Base-by-base conservation (phyloP, 495 filamentous ascomycete species). In the Glarea lozoyensis region DNA sequence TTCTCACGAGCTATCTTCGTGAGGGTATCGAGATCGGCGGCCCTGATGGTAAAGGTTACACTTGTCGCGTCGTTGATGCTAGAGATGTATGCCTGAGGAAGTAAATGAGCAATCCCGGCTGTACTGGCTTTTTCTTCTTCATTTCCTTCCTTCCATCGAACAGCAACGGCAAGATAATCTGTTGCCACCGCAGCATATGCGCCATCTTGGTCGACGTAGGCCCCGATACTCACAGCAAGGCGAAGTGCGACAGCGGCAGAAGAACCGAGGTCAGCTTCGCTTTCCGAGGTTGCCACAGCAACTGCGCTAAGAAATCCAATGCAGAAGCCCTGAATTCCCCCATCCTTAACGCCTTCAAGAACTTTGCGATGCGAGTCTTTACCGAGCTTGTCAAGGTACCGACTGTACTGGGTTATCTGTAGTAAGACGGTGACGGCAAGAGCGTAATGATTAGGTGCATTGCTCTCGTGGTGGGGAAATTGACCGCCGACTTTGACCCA, bases 241-340 rank as follows among this genome's bases (percentile, higher is more conserved):
- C 45, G 36, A 19, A 62, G 15, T 41, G 62, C 49, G 37, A 54
- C 49, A 42, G 48, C 29, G 32, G 54, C 43, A 62, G 63, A 60
- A 60, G 68, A 60, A 55, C 68, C 55, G 43, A 64, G 53, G 57
- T 70, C 43, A 57, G 60, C 45, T 33, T 60, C 60, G 30, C 52
- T 46, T 10, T 33, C 24, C 18, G 60, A 52, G 21, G 44, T 46
- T 12, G 59, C 56, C 23, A 61, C 53, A 12, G 60, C 54, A 19
- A 58, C 42, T n/a, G 57, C 57, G 4, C 57, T 37, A 32, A 50
- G 25, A 13, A 50, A 42, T 5, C 57, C 57, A 10, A 39, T 53
- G 39, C 57, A 60, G 24, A 54, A 60, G 10, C 57, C 57, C 37
- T 58, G 57, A 1, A 52, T 33, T 12, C 55, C 58, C 2, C 59